These are phyloP conservation scores for Aspergillus sp. DNA, from an alignment of 2,329 filamentous ascomycete genomes.

Conservation along the genomic window DNA sequence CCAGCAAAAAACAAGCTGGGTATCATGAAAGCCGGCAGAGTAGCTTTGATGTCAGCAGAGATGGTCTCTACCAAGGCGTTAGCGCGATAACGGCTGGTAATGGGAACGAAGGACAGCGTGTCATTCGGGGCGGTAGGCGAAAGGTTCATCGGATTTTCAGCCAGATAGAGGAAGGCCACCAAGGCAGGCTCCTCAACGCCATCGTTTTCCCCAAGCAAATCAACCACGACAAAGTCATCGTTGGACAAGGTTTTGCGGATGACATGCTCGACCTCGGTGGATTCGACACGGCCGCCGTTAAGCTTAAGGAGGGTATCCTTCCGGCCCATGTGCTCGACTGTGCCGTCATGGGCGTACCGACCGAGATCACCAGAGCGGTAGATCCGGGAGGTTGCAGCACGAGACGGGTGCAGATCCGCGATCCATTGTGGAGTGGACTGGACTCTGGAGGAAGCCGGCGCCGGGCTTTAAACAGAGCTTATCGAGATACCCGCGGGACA, in stretches of 20 bases:
- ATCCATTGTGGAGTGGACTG: not conserved
- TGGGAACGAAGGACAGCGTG: no score
- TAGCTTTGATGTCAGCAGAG: no score
- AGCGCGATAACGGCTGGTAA: no score
- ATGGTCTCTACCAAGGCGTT: no score
- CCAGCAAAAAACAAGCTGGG: no score
- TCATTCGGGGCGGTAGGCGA: no score
- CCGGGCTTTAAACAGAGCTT: conserved; percentile 14
- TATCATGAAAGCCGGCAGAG: no score
- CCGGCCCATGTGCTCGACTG: conserved; percentile 26
- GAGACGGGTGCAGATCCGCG: not conserved
- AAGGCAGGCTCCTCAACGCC: not conserved
- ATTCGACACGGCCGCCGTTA: conserved; percentile 23
- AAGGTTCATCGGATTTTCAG: not conserved
- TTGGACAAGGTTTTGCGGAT: conserved; percentile 2
- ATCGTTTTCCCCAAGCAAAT: not conserved
- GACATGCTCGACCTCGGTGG: conserved; percentile 23
- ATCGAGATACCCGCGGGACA: conserved; percentile 28
- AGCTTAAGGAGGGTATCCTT: conserved; percentile 29
- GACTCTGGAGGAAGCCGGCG: conserved; percentile 22
- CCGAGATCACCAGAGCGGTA: conserved; percentile 28
- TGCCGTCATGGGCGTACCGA: conserved; percentile 22
- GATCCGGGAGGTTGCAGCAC: conserved; percentile 12
- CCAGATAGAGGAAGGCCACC: not conserved
- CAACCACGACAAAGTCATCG: not conserved